phyloP scores from a whole-genome alignment of 2,329 filamentous ascomycete genomes.

The Pestalotiopsis fici region DNA sequence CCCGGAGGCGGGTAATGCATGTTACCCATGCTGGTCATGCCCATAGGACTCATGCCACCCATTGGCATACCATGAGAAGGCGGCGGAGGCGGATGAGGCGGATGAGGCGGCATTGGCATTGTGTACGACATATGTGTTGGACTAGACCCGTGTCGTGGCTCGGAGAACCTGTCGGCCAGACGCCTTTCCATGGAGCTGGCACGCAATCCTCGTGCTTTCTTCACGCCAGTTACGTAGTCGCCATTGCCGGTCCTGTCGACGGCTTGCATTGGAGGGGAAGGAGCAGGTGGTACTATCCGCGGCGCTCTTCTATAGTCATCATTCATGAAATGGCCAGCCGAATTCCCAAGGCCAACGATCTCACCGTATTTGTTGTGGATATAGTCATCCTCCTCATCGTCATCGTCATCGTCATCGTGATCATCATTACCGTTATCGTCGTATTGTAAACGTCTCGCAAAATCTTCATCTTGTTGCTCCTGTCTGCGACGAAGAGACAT shows the following conservation, averaged over 20 bases:
- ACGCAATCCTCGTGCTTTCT: constrained; percentile 41
- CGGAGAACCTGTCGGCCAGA: constrained; percentile 51
- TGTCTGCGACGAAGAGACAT: constrained; percentile 45
- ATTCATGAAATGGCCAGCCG: constrained; percentile 60
- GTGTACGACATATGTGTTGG: constrained; percentile 24
- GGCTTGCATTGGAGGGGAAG: constrained; percentile 26
- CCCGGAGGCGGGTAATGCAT: constrained; percentile 26
- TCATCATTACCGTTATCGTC: constrained; percentile 43
- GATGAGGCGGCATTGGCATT: constrained; percentile 23
- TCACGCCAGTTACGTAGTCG: constrained; percentile 47
- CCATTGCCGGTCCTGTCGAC: constrained; percentile 36
- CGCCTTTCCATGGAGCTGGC: constrained; percentile 49
- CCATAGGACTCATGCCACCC: too few relatives aligned
- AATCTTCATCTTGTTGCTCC: constrained; percentile 46
- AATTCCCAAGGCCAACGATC: constrained; percentile 48
- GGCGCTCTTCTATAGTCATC: constrained; percentile 53
- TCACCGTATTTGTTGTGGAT: constrained; percentile 34
- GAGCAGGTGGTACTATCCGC: constrained; percentile 35
- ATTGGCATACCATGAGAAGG: constrained; percentile 23
- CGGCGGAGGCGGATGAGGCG: constrained; percentile 11
- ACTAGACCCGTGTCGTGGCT: constrained; percentile 34
- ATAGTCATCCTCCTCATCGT: constrained; percentile 39
- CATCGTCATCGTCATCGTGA: constrained; percentile 34
- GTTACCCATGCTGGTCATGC: constrained; percentile 13
- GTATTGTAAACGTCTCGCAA: constrained; percentile 36